Conservation (phyloP, 192 early-diverging fungal species). For the Backusella tarrabulga region DNA sequence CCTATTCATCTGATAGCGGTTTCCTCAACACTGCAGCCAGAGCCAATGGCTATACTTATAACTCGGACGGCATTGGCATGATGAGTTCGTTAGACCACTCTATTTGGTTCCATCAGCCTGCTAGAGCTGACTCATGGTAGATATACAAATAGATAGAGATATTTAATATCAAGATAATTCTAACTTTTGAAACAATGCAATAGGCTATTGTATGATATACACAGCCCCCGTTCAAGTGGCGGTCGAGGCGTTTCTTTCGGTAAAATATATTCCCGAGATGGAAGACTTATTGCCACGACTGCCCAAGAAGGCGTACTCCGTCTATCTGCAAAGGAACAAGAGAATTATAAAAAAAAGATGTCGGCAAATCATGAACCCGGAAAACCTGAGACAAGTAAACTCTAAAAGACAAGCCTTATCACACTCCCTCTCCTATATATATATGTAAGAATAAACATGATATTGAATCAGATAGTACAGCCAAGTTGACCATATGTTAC, state of each 20-base stretch:
- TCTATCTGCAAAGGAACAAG: constrained; percentile 8
- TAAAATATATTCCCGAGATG: constrained; percentile 73
- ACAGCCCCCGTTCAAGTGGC: constrained; percentile 60
- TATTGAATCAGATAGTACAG: no score
- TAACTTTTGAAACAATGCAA: not conserved
- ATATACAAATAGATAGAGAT: constrained; percentile 14
- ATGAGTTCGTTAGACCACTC: constrained; percentile 68
- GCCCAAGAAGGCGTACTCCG: constrained; percentile 87
- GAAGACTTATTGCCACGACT: constrained; percentile 72
- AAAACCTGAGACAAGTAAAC: not conserved
- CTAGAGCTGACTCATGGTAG: constrained; percentile 83
- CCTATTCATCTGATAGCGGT: constrained; percentile 56
- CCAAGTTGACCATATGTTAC: no score
- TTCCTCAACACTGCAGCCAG: constrained; percentile 45
- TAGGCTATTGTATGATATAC: constrained; percentile 76
- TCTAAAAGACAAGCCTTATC: not conserved
- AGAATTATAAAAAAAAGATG: constrained; percentile 5
- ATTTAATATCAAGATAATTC: not conserved
- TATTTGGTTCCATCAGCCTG: constrained; percentile 87
- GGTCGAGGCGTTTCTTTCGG: constrained; percentile 80
- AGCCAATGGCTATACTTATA: constrained; percentile 11
- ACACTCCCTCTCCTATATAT: no score
- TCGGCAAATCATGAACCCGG: not conserved
- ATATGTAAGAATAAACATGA: no score
- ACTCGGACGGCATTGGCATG: constrained; percentile 39